Evolutionary conservation across 2,329 filamentous ascomycete genomes (phyloP).

Genomic region (Xylaria sp.): DNA sequence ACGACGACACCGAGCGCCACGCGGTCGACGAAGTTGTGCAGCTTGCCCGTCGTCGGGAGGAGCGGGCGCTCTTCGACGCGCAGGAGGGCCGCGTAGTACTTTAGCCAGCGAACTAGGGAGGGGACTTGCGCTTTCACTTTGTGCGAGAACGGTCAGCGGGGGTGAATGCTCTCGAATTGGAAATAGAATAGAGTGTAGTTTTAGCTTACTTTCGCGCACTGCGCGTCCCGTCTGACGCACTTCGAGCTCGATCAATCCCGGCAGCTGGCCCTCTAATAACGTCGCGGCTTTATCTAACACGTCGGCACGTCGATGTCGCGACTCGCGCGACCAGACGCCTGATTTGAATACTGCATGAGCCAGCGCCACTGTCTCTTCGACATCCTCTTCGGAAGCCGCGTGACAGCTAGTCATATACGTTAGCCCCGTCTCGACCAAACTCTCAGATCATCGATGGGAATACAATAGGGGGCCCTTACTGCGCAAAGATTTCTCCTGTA

Average conservation of each 20-base stretch:
- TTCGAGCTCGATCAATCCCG: constrained; percentile 70
- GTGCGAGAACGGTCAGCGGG: not conserved
- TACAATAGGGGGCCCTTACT: constrained; percentile 50
- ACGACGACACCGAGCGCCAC: constrained; percentile 68
- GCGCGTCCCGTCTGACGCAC: constrained; percentile 75
- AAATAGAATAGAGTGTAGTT: not conserved
- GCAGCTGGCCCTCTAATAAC: constrained; percentile 64
- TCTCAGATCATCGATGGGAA: not conserved
- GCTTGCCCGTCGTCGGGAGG: constrained; percentile 70
- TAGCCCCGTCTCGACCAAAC: not conserved
- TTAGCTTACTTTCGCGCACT: constrained; percentile 65
- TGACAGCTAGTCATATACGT: constrained; percentile 55
- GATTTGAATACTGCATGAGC: constrained; percentile 61
- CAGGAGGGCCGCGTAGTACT: constrained; percentile 74
- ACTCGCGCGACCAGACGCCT: constrained; percentile 66
- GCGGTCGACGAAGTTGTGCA: constrained; percentile 67
- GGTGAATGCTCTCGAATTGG: not conserved
- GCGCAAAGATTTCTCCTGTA: constrained; percentile 62
- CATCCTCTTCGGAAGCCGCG: constrained; percentile 58
- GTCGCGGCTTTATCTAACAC: constrained; percentile 70
- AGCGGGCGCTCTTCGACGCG: constrained; percentile 75
- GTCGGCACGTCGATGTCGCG: constrained; percentile 68
- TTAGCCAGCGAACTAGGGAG: constrained; percentile 75
- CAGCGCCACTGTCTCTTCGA: constrained; percentile 54
- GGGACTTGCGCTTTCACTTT: constrained; percentile 72